Evolutionary conservation across 805 yeast genomes (phyloP), one percentile per base, ranked within the genome.

Genomic region (Candida peoriensis): DNA sequence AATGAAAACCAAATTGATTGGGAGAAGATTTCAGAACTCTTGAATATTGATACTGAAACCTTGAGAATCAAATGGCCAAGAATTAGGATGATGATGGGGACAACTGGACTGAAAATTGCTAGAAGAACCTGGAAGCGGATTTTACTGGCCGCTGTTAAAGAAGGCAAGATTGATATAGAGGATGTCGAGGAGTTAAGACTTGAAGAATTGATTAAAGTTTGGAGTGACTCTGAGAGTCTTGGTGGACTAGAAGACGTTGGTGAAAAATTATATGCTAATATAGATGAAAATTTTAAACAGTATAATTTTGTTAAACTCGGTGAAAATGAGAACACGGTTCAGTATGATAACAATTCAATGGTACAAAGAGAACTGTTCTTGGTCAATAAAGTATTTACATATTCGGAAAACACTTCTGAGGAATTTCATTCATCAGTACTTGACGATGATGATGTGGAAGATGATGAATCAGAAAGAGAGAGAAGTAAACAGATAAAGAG

Each of bases 51-150:
- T 1, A 60, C 71, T 2, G 72, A 67, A 8, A 61, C 67, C 9
- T 58, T 81, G 19, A 70, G 68, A 42, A 72, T 74, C 33, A 78
- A 74, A 39, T 89, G 96, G 96, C 75, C 81, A 2, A 64, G 73
- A 14, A 67, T 83, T 8, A 68, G 85, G 28, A 64, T 46, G 67
- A 72, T 41, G 70, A 74, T 80, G 24, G 93, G 93, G 0, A 57
- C 60, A 12, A 66, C 70, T 33, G 82, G 79, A 0, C 63, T 82
- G 28, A 72, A 69, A 28, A 70, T 70, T 23, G 69, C 74, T 0
- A 60, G 67, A 31, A 65, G 67, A 30, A 67, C 68, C 10, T 89
- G 93, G 80, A 90, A 84, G 47, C 66, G 64, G 15, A 66, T 84
- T 15, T 69, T 88, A 17, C 47, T 78, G 23, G 59, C 62, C 25